A percentile compares a stretch with the other conserved stretches of the same genome.
Evolutionary conservation across 2,329 filamentous ascomycete genomes (phyloP).

Genomic region (Talaromyces sp.): DNA sequence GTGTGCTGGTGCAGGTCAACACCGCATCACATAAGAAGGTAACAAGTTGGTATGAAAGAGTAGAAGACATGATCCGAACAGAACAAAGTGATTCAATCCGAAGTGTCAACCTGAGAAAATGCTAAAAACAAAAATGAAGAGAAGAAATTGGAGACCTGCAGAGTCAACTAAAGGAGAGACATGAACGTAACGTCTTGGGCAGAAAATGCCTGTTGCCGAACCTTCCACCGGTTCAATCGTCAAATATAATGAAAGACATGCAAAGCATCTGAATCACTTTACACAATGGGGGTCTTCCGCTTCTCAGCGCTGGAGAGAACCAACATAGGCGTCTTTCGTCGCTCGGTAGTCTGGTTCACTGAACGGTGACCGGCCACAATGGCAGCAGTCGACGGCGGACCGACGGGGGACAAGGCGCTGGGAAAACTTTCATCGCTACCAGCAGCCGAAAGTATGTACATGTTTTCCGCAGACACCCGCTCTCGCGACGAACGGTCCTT

Average conservation of each 20-base stretch:
- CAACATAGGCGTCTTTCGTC: constrained; percentile 80
- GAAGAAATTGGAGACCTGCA: constrained; percentile 1
- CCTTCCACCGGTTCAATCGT: constrained; percentile 10
- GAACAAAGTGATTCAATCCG: not conserved
- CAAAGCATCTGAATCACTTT: not conserved
- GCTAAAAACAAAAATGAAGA: constrained; percentile 1
- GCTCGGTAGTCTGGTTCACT: constrained; percentile 53
- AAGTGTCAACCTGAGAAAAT: constrained; percentile 1
- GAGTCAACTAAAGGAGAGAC: constrained; percentile 13
- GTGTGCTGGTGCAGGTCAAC: constrained; percentile 4
- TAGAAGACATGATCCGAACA: constrained; percentile 12
- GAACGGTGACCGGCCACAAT: constrained; percentile 52
- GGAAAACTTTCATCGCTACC: constrained; percentile 58
- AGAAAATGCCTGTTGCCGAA: constrained; percentile 4
- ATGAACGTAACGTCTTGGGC: constrained; percentile 14
- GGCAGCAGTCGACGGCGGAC: constrained; percentile 38
- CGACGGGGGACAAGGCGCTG: constrained; percentile 36
- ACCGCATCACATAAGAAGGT: constrained; percentile 10
- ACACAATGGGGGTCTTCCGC: constrained; percentile 67
- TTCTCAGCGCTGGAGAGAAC: constrained; percentile 87
- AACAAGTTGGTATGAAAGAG: constrained; percentile 7
- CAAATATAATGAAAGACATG: constrained; percentile 4
- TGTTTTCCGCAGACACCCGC: constrained; percentile 51
- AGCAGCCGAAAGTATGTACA: constrained; percentile 51
- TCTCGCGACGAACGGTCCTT: constrained; percentile 56